These are phyloP conservation scores for Pseudogymnoascus sp. DNA, from an alignment of 2,329 filamentous ascomycete species.

Conservation along the genomic window DNA sequence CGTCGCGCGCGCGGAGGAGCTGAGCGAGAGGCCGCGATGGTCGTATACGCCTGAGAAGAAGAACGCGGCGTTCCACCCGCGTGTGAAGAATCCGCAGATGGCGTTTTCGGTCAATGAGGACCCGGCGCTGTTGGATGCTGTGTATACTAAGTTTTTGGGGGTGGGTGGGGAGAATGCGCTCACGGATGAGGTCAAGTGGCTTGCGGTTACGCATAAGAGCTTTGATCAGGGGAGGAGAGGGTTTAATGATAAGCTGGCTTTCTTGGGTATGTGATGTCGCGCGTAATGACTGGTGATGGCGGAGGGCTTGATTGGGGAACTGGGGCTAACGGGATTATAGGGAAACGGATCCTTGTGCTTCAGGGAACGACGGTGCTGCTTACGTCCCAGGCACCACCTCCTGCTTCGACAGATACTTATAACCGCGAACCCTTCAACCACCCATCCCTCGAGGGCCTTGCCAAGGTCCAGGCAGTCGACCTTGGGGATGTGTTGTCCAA, in stretches of 20 bases:
- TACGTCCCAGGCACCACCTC: conserved; percentile 21
- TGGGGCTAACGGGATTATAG: conserved; percentile 32
- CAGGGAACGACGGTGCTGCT: conserved; percentile 57
- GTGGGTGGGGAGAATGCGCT: conserved; percentile 65
- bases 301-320: neutral
- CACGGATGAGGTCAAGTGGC: conserved; percentile 90
- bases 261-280: conserved; percentile 56
- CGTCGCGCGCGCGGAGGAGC: conserved; percentile 23
- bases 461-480: conserved; percentile 59
- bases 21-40: conserved; percentile 54
- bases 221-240: conserved; percentile 92
- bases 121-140: conserved; percentile 65
- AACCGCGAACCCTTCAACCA: conserved; percentile 58
- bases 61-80: conserved; percentile 62
- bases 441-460: conserved; percentile 63
- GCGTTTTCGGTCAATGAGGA: conserved; percentile 68
- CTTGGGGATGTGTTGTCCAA: conserved; percentile 58
- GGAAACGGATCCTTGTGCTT: conserved; percentile 52
- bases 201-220: conserved; percentile 95
- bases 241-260: conserved; percentile 90
- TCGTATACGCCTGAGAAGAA: conserved; percentile 61
- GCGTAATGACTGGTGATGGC: neutral
- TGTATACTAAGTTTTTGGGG: conserved; percentile 73
- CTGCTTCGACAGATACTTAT: conserved; percentile 37
- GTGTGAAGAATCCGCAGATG: conserved; percentile 46